Base-by-base conservation (phyloP, 306 rosid species). In the Inga laurina region DNA sequence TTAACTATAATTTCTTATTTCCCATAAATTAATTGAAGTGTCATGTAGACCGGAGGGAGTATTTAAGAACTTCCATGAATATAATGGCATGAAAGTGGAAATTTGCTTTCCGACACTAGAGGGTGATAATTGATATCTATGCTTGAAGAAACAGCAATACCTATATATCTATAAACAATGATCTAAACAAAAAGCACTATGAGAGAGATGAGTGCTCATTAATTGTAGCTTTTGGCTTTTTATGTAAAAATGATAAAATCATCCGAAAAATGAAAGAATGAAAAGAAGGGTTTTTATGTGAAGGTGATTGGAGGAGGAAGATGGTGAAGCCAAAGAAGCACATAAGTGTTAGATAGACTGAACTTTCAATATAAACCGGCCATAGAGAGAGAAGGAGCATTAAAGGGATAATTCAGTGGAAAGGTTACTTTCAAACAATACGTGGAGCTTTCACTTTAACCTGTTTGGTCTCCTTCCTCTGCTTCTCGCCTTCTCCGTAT, bases 141-240 rank as follows among this genome's bases (percentile, higher is more conserved):
- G 52, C 89, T 88, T 88, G 10, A 88, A 85, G 87, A 81, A 74
- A 85, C 86, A 64, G 86, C 89, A 74, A 83, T 41, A 68, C 82
- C 82, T 69, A 70, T 52, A 54, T 27, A 39, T 82, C 48, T 48
- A 74, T 18, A 77, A 72, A 77, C 19, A 83, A 76, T 82, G 75
- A 79, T 79, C 45, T 41, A 49, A 45, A 32, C 68, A 62, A 27
- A 11, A 21, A 22, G 51, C 72, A 46, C 44, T 39, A 57, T 72
- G 70, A 52, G 56, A 62, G n/a, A 18, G 54, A 79, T 76, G 34
- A 49, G 64, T 43, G 69, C 61, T 72, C 22, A 52, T 76, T 68
- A 9, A n/a, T 22, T 22, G 19, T 59, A 9, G 13, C 34, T 22
- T 59, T 15, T n/a, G 27, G 30, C 64, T 57, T 61, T 61, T 27